These are phyloP conservation scores for Aspergillus ochraceoroseus DNA, from an alignment of 2,329 filamentous ascomycete species.

Conservation along the genomic window DNA sequence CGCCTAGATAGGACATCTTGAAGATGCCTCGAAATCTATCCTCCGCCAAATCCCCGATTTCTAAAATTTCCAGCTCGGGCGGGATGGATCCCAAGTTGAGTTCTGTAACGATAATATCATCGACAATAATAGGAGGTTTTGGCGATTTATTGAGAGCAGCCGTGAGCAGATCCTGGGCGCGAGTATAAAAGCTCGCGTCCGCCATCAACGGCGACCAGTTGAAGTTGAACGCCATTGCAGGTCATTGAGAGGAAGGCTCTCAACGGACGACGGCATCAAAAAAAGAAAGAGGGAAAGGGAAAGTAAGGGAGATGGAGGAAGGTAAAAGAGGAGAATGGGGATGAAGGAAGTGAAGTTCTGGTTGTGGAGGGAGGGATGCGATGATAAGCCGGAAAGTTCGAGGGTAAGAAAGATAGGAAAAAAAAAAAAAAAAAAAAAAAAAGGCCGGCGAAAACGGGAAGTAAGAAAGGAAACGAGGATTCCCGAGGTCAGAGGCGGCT, in stretches of 20 bases:
- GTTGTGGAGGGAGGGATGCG: conserved; percentile 13
- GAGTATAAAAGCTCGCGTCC: conserved; percentile 83
- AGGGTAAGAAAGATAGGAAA: conserved; percentile 12
- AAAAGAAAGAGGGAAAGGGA: neutral
- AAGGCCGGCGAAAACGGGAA: no score
- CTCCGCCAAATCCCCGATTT: conserved; percentile 95
- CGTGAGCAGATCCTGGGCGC: conserved; percentile 89
- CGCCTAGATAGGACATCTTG: conserved; percentile 97
- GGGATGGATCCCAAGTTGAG: conserved; percentile 93
- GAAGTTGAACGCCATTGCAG: conserved; percentile 97
- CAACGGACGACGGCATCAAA: conserved; percentile 8
- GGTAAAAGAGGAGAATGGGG: conserved; percentile 6
- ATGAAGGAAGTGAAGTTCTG: conserved; percentile 8
- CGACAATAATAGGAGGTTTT: conserved; percentile 97
- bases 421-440: conserved; percentile 16
- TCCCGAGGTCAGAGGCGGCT: conserved; percentile 16
- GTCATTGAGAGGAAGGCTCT: conserved; percentile 27
- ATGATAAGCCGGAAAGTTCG: conserved; percentile 21
- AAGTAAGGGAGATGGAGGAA: conserved; percentile 2
- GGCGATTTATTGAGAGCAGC: conserved; percentile 95
- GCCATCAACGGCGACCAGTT: conserved; percentile 99
- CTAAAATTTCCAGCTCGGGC: conserved; percentile 90
- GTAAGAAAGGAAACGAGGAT: conserved; percentile 10
- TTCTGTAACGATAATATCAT: conserved; percentile 97
- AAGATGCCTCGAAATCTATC: conserved; percentile 97